These are phyloP conservation scores for Vigna reflexopilosa DNA, from an alignment of 306 rosid species.

Conservation along the genomic window DNA sequence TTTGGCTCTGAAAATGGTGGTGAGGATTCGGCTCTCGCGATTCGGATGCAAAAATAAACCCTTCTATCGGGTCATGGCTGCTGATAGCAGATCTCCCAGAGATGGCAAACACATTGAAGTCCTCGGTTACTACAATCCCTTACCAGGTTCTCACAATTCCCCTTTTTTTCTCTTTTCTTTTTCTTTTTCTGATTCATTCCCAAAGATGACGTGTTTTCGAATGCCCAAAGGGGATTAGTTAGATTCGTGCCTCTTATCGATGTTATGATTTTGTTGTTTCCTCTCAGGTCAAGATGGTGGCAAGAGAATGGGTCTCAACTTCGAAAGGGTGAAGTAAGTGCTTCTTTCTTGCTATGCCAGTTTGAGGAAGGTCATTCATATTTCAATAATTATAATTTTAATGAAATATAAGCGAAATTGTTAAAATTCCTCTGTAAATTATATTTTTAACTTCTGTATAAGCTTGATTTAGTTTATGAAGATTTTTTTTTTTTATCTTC, in stretches of 20 bases:
- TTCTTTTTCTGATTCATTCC: background rate
- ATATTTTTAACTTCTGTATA: too few relatives aligned
- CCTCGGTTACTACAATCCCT: conserved; percentile 87
- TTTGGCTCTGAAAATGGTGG: conserved; percentile 61
- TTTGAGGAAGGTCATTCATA: background rate
- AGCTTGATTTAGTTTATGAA: too few relatives aligned
- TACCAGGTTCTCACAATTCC: conserved; percentile 63
- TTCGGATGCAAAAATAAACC: conserved; percentile 91
- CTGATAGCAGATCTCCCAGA: conserved; percentile 91
- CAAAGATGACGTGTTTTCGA: background rate
- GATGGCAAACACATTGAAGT: conserved; percentile 94
- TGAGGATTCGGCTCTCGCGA: conserved; percentile 81
- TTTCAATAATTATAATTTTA: background rate
- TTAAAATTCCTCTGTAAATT: too few relatives aligned
- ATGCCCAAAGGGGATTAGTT: background rate
- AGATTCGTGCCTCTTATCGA: background rate
- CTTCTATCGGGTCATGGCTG: conserved; percentile 89
- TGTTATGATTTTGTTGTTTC: background rate
- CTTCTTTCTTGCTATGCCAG: background rate
- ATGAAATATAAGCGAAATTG: too few relatives aligned
- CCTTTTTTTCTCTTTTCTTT: background rate
- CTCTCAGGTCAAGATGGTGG: conserved; percentile 83
- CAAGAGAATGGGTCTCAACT: conserved; percentile 91
- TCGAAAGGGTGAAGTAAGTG: conserved; percentile 89
- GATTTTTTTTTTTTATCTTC: too few relatives aligned